Evolutionary conservation across 2,329 filamentous ascomycete genomes (phyloP).

Genomic region (Gaeumannomyces tritici): DNA sequence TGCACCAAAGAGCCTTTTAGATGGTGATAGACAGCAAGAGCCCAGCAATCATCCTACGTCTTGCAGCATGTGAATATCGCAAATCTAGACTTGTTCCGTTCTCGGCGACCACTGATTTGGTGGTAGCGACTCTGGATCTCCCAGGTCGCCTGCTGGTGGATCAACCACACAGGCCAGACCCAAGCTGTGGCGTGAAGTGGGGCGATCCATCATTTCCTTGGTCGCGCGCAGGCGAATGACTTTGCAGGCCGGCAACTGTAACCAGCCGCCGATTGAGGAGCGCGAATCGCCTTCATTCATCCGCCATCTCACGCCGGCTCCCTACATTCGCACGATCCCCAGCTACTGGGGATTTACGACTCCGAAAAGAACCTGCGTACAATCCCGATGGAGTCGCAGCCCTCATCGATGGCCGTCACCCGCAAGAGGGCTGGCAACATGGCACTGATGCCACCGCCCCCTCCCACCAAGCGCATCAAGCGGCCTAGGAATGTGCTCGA

Average conservation of each 20-base stretch:
- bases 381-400: conserved; percentile 24
- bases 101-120: background rate
- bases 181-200: background rate
- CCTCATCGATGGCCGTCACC: conserved; percentile 48
- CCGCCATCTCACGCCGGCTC: background rate
- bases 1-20: background rate
- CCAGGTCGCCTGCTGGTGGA: background rate
- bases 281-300: background rate
- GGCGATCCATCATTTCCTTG: no score
- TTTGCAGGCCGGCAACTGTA: background rate
- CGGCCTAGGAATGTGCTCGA: conserved; percentile 79
- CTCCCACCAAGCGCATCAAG: conserved; percentile 80
- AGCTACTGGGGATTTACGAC: background rate
- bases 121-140: background rate
- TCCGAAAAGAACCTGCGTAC: background rate
- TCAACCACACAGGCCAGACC: no score
- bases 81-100: background rate
- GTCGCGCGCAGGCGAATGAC: background rate
- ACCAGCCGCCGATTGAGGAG: background rate
- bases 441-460: conserved; percentile 81
- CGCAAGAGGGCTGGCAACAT: conserved; percentile 56
- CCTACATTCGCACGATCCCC: background rate
- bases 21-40: background rate
- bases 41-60: background rate
- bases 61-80: background rate